Base-by-base conservation (phyloP, 179 eudicot species). In the Vitellaria paradoxa region DNA sequence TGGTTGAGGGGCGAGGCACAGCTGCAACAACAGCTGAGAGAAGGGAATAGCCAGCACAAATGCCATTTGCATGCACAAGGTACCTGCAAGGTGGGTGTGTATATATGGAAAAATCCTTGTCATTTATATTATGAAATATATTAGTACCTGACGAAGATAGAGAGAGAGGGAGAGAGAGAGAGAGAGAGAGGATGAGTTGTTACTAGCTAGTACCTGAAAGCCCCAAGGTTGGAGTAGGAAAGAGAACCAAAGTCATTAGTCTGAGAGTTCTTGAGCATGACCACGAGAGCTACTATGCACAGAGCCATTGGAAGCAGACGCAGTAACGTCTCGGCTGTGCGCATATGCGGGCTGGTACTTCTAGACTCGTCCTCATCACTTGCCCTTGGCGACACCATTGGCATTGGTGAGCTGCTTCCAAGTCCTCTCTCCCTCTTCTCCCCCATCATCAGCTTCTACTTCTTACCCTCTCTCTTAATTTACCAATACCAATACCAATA, bases 31-130 rank as follows among this genome's bases (percentile, higher is more conserved):
- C 86, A 0, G 99, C 98, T 2, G 97, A 86, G 14, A 93, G 85
- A 12, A 96, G 90, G 8, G 99, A 96, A 60, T 96, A 96, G 23
- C 94, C 98, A 0, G 99, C 99, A 69, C 98, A 96, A 26, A 96
- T 78, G 15, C 98, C 98, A 75, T 92, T 96, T 18, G 97, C 99
- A 84, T 96, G 93, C 50, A 96, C 97, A 57, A 96, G 81, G 77
- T 90, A 96, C 86, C 99, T 94, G 86, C 23, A 5, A 30, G 37
- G 37, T 30, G 37, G 37, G 37, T 30, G 37, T 30, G 37, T 30
- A 30, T 30, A 30, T 30, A 30, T 30, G 37, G 37, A 2, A 30
- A 30, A 30, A 30, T 59, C 14, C n/a, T 59, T 59, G n/a, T 59
- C 63, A 13, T 59, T 7, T 59, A 4, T 50, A 50, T 7, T 30